A percentile compares a stretch with the other conserved stretches of the same genome.
Conservation (phyloP, 177 flowering plant genomes). For the Vitis hybrid region DNA sequence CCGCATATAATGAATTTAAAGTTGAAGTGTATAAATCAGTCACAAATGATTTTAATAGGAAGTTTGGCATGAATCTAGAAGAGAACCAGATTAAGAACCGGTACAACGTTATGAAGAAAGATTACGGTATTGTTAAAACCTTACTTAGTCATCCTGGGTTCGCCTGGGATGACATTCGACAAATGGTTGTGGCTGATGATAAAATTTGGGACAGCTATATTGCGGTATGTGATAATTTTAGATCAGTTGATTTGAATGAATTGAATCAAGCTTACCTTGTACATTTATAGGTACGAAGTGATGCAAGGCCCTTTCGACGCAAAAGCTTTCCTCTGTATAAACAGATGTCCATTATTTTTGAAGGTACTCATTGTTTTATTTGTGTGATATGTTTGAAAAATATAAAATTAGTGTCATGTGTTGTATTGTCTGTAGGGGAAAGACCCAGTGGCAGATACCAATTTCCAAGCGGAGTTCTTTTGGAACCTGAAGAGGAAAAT, state of each 20-base stretch:
- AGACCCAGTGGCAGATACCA: constrained; percentile 11
- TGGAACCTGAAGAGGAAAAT: constrained; percentile 15
- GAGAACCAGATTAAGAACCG: constrained; percentile 23
- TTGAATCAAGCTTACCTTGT: not conserved
- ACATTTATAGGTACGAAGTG: constrained; percentile 13
- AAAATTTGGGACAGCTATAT: constrained; percentile 24
- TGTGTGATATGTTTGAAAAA: not conserved
- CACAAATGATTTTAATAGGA: constrained; percentile 15
- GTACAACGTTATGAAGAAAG: constrained; percentile 26
- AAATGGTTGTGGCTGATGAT: constrained; percentile 28
- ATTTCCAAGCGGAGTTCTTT: constrained; percentile 11
- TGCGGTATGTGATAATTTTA: constrained; percentile 5
- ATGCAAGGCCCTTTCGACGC: constrained; percentile 23
- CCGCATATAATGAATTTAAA: constrained; percentile 24
- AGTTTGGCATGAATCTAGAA: constrained; percentile 22
- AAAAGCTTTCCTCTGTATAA: constrained; percentile 22
- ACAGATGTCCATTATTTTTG: constrained; percentile 24
- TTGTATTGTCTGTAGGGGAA: constrained; percentile 13
- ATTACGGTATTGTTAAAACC: constrained; percentile 20
- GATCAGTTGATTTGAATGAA: not conserved
- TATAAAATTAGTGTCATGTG: not conserved
- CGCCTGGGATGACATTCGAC: constrained; percentile 22
- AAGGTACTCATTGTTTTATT: constrained; percentile 9
- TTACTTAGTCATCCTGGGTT: constrained; percentile 18
- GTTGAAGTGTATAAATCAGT: constrained; percentile 19